These are phyloP conservation scores for Adansonia madagascariensis DNA, from an alignment of 441 rosid species.

Conservation along the genomic window DNA sequence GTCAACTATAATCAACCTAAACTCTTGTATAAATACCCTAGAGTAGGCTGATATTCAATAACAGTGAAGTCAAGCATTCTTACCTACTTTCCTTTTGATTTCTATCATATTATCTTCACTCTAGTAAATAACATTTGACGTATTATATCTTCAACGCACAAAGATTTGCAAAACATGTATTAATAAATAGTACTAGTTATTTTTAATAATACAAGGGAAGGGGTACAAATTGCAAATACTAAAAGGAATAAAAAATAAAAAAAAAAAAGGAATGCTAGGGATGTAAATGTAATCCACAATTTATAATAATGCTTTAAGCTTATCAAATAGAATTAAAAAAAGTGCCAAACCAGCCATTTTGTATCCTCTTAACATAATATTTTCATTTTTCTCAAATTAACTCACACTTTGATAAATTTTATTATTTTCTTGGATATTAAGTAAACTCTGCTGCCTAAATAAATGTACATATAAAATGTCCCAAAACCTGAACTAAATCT, in stretches of 20 bases:
- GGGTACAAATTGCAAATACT: neutral
- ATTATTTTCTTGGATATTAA: neutral
- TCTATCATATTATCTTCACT: too few relatives aligned
- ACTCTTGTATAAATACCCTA: too few relatives aligned
- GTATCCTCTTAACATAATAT: neutral
- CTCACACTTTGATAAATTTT: neutral
- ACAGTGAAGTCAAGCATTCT: too few relatives aligned
- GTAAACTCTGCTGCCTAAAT: neutral
- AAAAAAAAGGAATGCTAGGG: neutral
- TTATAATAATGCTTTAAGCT: neutral
- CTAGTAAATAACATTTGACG: too few relatives aligned
- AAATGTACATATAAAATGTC: neutral
- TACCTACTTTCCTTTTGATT: too few relatives aligned
- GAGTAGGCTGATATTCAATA: too few relatives aligned
- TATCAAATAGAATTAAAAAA: neutral
- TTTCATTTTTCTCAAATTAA: neutral
- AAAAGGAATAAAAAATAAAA: neutral
- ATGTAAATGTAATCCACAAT: neutral
- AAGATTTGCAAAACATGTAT: constrained; percentile 25
- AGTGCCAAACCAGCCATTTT: neutral
- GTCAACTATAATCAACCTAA: too few relatives aligned
- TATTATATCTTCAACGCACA: too few relatives aligned
- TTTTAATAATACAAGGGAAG: neutral
- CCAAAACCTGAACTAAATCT: neutral
- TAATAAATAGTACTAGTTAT: neutral